Evolutionary conservation across 2,329 filamentous ascomycete genomes (phyloP), one percentile per base, ranked within the genome.

Genomic region (Pochonia chlamydosporia): DNA sequence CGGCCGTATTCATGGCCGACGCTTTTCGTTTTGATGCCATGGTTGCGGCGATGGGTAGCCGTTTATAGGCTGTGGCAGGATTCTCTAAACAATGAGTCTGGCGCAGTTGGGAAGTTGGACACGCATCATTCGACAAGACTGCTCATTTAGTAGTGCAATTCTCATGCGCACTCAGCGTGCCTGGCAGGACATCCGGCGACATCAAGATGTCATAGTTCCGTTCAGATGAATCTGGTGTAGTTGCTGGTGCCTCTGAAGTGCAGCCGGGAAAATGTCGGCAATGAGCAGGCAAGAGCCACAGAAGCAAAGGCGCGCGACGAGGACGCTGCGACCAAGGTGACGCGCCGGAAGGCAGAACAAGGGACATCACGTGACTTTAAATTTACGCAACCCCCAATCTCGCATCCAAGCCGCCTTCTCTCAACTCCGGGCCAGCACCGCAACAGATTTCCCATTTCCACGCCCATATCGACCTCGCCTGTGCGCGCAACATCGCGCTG

Each of bases 1-100:
- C 71, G 5, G 74, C 65, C 44, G 81, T 72, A 46, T 81, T 80
- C 76, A 95, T 85, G 9, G 85, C 85, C 48, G 81, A 79, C 41
- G 86, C 87, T 68, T 96, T 96, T 60, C 92, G 83, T 71, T 97
- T 97, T 46, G 89, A 83, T n/a, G 92, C 85, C 92, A 97, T 97
- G 49, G 41, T 71, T 52, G 55, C 50, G 54, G 18, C 18, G n/a
- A n/a, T 18, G 28, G 14, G 30, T 10, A 11, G 35, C 14, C 7
- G 35, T 23, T 39, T 39, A 39, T 39, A 18, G 35, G 35, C 35
- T 18, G 14, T 20, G 5, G 35, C 35, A 10, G 35, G 35, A 21
- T 6, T 21, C 35, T 39, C 16, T 33, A 5, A 39, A 39, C 3
- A 21, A 23, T 21, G 8, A 13, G n/a, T 23, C 11, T 11, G 18